Base-by-base conservation (phyloP, 2,329 filamentous ascomycete genomes). In the Coniochaeta sp. region DNA sequence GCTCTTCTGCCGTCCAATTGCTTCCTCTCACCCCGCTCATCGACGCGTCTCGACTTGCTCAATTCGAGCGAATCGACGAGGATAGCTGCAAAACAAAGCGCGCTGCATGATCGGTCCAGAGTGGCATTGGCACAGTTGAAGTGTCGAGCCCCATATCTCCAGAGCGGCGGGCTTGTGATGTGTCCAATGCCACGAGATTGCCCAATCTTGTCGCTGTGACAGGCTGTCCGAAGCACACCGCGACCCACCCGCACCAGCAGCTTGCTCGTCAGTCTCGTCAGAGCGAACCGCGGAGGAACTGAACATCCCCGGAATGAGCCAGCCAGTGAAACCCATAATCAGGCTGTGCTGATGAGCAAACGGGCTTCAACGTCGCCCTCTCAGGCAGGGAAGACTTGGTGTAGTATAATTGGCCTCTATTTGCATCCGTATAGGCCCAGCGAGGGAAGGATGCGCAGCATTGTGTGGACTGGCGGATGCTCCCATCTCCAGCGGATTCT, bases 121-220 rank as follows among this genome's bases (percentile, higher is more conserved):
- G 31, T 47, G 12, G 50, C n/a, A 28, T 26, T 38, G 38, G 24
- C 57, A 40, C 47, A 31, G 47, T 31, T n/a, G 47, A 47, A 52
- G 43, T 43, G n/a, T 12, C n/a, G 43, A 47, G 24, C 22, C 24
- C 47, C 47, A 52, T 52, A 52, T 52, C 47, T 26, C 22, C 47
- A 52, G 47, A 52, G 34, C 54, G 63, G 57, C 57, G 57, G 60
- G 62, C 59, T 62, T 26, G 34, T 54, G 47, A 52, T 17, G 47
- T 63, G 62, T 62, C 70, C 70, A 72, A 71, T 72, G 62, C 68
- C 58, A 65, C 58, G 60, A 67, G 62, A 68, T 68, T 67, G 63
- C 60, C 58, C 69, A 67, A 68, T 69, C 67, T 70, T 61, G 36
- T 65, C 62, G 61, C 63, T 69, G 63, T 71, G 67, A 71, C 67